A percentile compares a stretch with the other conserved stretches of the same genome.
phyloP scores from a whole-genome alignment of 108 stramenopile species.

The Aurantiochytrium sp. region DNA sequence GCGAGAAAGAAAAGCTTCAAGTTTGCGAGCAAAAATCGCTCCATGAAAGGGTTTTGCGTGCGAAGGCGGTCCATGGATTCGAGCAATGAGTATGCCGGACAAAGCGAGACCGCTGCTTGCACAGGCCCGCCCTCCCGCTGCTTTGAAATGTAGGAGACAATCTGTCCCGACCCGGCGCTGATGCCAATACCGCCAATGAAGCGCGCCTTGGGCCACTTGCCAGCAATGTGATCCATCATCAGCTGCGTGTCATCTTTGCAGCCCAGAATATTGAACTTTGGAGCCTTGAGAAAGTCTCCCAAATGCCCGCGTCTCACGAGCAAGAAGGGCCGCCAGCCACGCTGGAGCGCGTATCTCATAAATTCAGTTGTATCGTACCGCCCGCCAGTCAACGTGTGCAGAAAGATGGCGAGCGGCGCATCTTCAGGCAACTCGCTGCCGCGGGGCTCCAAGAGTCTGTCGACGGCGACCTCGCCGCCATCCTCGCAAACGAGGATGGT shows the following conservation, averaged over 20 bases:
- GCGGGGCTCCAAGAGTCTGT: not conserved
- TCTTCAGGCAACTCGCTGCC: not conserved
- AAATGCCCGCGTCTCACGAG: not conserved
- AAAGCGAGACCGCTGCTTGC: not conserved
- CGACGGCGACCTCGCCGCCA: not conserved
- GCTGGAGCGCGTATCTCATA: not conserved
- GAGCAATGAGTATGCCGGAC: not conserved
- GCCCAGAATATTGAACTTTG: not conserved
- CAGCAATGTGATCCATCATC: not conserved
- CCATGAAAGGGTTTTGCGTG: not conserved
- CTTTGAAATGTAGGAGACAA: not conserved
- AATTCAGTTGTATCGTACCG: not conserved
- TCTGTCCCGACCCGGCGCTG: not conserved
- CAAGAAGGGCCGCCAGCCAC: not conserved
- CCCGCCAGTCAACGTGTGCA: slow-evolving; percentile 13
- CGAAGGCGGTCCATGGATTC: not conserved
- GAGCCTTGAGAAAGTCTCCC: not conserved
- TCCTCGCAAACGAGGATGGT: not conserved
- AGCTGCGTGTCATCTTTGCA: not conserved
- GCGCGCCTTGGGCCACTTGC: not conserved
- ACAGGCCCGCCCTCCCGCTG: not conserved
- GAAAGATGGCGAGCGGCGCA: not conserved
- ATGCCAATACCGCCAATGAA: not conserved
- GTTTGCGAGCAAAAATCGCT: not conserved
- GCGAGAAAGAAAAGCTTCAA: not conserved